Conservation (phyloP, 2,329 filamentous ascomycete genomes). For the Scedosporium dehoogii region DNA sequence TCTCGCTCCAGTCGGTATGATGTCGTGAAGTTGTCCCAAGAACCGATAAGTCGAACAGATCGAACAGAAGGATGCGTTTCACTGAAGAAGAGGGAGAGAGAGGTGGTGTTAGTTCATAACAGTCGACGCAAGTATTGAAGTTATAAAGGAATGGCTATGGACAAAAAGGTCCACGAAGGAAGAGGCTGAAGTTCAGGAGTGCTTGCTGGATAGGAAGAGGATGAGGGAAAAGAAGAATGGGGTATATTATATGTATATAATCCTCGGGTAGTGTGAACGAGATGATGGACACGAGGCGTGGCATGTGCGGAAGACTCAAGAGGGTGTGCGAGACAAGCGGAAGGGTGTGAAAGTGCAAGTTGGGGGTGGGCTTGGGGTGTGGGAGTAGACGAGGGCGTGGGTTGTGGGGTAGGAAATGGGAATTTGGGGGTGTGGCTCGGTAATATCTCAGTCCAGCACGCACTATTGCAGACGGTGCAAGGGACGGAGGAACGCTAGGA, state of each 20-base stretch:
- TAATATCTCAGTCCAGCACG: background rate
- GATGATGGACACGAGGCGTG: background rate
- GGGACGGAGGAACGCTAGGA: background rate
- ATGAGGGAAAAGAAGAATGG: background rate
- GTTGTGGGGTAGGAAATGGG: background rate
- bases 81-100: constrained; percentile 22
- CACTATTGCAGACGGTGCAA: background rate
- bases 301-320: background rate
- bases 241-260: background rate
- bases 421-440: background rate
- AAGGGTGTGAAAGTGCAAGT: background rate
- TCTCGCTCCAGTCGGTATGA: constrained; percentile 77
- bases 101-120: background rate
- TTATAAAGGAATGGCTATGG: background rate
- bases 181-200: background rate
- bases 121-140: background rate
- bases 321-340: background rate
- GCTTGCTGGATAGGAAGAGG: background rate
- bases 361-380: background rate
- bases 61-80: constrained; percentile 50
- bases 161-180: background rate
- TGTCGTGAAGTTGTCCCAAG: constrained; percentile 87
- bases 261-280: background rate
- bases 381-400: background rate
- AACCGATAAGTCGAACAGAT: constrained; percentile 74